Evolutionary conservation across 2,329 filamentous ascomycete species (phyloP).

Genomic region (Cytospora mali): DNA sequence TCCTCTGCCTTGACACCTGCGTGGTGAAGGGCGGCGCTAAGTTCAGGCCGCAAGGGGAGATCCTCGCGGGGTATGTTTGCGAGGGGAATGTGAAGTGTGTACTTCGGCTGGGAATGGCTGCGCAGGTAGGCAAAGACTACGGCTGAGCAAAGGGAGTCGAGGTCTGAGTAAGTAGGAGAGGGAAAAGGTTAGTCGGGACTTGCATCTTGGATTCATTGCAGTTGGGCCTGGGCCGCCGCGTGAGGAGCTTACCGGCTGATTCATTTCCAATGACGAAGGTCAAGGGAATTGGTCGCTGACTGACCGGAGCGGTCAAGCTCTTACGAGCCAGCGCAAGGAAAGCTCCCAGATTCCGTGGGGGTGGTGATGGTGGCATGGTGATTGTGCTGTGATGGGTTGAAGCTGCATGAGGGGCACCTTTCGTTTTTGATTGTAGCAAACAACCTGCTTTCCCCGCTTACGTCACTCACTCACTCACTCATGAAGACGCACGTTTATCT

Average conservation of each 20-base stretch:
- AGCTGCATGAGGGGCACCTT: neutral
- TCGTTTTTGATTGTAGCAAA: neutral
- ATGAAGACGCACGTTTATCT: too few relatives aligned
- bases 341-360: constrained; percentile 41
- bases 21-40: constrained; percentile 64
- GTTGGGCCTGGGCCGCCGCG: neutral
- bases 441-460: too few relatives aligned
- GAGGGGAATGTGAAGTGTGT: constrained; percentile 68
- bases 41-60: constrained; percentile 72
- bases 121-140: constrained; percentile 75
- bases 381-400: neutral
- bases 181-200: neutral
- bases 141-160: constrained; percentile 78
- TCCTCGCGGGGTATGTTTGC: constrained; percentile 71
- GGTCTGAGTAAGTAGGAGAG: constrained; percentile 53
- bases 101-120: constrained; percentile 55
- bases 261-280: constrained; percentile 70
- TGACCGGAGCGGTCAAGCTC: constrained; percentile 47
- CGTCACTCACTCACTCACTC: too few relatives aligned
- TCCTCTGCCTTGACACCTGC: constrained; percentile 62
- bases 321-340: constrained; percentile 56
- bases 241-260: constrained; percentile 59
- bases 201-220: neutral
- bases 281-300: constrained; percentile 51
- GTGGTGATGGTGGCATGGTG: constrained; percentile 27